phyloP scores from a whole-genome alignment of 441 rosid genomes.

The Eutrema salsugineum region DNA sequence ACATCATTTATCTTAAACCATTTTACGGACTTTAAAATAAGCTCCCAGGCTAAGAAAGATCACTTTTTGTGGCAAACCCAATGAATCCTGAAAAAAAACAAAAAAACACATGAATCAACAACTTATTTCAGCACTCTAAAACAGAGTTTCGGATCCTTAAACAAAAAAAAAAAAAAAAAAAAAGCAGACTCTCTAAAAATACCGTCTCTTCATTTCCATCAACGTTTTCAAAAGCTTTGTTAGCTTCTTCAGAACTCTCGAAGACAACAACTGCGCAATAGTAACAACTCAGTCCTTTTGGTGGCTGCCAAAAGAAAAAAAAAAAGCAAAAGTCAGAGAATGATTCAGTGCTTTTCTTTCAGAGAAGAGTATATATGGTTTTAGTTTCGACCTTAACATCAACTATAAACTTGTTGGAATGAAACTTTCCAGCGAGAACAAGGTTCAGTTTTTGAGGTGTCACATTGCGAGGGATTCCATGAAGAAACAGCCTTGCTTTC shows the following conservation, averaged over 20 bases:
- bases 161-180: not conserved
- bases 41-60: no score
- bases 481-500: constrained; percentile 56
- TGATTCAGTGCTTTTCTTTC: not conserved
- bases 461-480: constrained; percentile 51
- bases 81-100: constrained; percentile 45
- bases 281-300: constrained; percentile 35
- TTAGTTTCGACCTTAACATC: constrained; percentile 49
- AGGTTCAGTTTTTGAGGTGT: constrained; percentile 35
- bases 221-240: constrained; percentile 45
- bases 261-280: constrained; percentile 53
- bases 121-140: not conserved
- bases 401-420: constrained; percentile 37
- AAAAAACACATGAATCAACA: not conserved
- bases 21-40: no score
- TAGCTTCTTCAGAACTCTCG: constrained; percentile 46
- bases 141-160: not conserved
- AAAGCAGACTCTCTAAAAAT: not conserved
- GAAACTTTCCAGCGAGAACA: constrained; percentile 40
- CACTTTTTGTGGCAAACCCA: constrained; percentile 55
- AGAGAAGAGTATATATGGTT: not conserved
- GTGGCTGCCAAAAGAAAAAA: constrained; percentile 38
- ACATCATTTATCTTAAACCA: no score
- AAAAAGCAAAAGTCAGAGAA: not conserved
- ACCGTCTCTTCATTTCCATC: constrained; percentile 57